Evolutionary conservation across 202 grass and related monocot genomes (phyloP).

Genomic region (Bolboschoenoplectus hybrid): DNA sequence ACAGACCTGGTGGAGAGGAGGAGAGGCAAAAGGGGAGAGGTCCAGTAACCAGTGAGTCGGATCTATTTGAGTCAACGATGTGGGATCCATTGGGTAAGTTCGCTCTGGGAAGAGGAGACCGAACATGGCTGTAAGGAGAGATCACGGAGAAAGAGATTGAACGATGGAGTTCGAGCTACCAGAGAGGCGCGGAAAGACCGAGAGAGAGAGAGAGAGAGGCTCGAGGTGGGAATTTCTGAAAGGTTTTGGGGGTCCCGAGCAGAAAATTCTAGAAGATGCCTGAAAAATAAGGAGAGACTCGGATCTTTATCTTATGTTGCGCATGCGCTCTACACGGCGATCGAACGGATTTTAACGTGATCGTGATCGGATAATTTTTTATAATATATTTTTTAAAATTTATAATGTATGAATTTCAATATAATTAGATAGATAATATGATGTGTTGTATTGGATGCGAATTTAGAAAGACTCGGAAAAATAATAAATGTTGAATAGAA

Average conservation of each 20-base stretch:
- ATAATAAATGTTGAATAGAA: too few relatives aligned
- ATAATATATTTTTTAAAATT: too few relatives aligned
- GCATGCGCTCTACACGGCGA: too few relatives aligned
- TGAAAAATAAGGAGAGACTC: neutral
- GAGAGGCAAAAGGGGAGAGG: constrained; percentile 49
- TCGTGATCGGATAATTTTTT: too few relatives aligned
- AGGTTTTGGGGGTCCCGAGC: constrained; percentile 25
- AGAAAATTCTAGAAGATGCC: constrained; percentile 53
- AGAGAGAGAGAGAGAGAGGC: neutral
- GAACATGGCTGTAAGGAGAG: constrained; percentile 47
- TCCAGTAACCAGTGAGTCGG: constrained; percentile 86
- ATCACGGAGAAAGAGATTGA: neutral
- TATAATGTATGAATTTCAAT: too few relatives aligned
- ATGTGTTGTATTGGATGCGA: too few relatives aligned
- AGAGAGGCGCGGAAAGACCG: neutral
- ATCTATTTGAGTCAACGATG: constrained; percentile 68
- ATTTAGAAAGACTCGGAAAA: too few relatives aligned
- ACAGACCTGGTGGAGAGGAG: constrained; percentile 62
- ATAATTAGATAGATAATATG: too few relatives aligned
- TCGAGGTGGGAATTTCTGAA: constrained; percentile 1
- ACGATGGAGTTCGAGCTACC: constrained; percentile 11
- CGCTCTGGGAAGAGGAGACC: constrained; percentile 90
- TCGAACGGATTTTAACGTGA: too few relatives aligned
- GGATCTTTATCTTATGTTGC: neutral
- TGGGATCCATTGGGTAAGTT: constrained; percentile 79